Evolutionary conservation across 1,139 yeast species (phyloP), one percentile per base, ranked within the genome.

Genomic region (Zygosaccharomyces sapae): DNA sequence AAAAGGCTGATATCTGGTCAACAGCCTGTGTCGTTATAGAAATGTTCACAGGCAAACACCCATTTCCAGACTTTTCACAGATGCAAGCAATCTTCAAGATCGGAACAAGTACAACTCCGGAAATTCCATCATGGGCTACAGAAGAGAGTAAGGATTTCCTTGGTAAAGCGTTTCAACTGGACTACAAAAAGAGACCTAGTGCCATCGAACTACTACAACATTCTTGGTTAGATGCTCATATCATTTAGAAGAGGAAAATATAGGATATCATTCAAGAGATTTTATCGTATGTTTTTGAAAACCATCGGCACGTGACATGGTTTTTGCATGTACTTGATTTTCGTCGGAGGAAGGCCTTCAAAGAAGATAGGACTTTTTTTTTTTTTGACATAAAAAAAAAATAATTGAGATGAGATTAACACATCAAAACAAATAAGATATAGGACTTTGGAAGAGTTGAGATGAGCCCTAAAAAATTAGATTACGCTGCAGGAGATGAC

Each of bases 1-100:
- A 85, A 44, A 87, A 86, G 63, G 95, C 95, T 0, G 97, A 90
- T 65, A 88, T 90, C 27, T 90, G 97, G 97, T 86, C 96, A 0
- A 86, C 90, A 4, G 97, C 96, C 0, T 88, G 97, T 65, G 75
- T 90, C 29, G 79, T 89, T 16, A 83, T 90, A 27, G 97, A 90
- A 66, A 90, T 90, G 97, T 86, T 86, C 62, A 87, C 97, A 0
- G 97, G 96, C 3, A 81, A 82, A 51, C 97, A 90, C 66, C 97
- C 97, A 29, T 90, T 85, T 70, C 97, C 97, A 0, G 87, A 86
- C 53, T 86, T 87, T 59, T 83, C 90, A 49, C 97, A 89, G 66
- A 88, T 89, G 96, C 97, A 90, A 68, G 97, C 97, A 8, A 83
- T 90, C 39, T 90, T 90, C 74, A 83, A 85, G 63, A 86, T 90